Conservation (phyloP, 345 rosid genomes). For the Salix brachista region DNA sequence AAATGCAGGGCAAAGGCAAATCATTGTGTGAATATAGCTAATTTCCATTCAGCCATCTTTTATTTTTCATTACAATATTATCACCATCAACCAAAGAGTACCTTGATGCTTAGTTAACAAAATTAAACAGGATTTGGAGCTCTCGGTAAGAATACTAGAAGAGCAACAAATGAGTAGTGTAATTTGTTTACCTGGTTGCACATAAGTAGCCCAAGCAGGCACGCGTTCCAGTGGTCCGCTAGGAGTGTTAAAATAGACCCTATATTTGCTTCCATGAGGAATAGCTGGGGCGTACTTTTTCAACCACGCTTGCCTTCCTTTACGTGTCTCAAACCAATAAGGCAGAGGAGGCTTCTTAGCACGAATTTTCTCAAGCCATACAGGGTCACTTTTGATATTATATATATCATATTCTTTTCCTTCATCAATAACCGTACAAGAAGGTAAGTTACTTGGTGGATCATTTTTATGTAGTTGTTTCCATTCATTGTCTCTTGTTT, state of each 20-base stretch:
- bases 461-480: conserved; percentile 83
- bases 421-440: conserved; percentile 66
- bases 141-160: background rate
- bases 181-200: conserved; percentile 64
- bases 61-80: background rate
- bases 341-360: conserved; percentile 71
- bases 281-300: conserved; percentile 75
- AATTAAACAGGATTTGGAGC: background rate
- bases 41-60: background rate
- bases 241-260: conserved; percentile 86
- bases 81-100: background rate
- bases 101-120: background rate
- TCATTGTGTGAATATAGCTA: background rate
- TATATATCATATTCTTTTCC: conserved; percentile 76
- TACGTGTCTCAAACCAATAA: conserved; percentile 91
- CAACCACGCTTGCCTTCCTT: conserved; percentile 92
- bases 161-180: conserved; percentile 13
- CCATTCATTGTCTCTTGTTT: conserved; percentile 71
- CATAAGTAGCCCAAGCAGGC: conserved; percentile 97
- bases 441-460: conserved; percentile 81
- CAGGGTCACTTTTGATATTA: conserved; percentile 49
- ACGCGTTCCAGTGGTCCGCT: conserved; percentile 84
- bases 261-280: conserved; percentile 93
- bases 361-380: conserved; percentile 63
- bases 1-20: background rate